These are phyloP conservation scores for Raphanus raphanistrum DNA, from an alignment of 345 rosid species.

Conservation along the genomic window DNA sequence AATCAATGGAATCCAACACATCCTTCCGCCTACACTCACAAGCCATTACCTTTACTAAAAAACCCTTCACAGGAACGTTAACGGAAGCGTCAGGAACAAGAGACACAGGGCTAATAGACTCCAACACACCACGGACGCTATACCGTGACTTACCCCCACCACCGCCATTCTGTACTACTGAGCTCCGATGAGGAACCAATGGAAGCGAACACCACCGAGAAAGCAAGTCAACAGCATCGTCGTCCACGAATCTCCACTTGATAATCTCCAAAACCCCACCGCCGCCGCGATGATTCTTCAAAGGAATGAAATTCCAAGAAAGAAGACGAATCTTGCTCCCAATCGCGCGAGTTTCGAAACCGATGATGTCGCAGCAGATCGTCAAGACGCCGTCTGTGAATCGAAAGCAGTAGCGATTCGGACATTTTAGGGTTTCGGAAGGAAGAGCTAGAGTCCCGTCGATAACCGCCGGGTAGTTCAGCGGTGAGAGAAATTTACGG, in stretches of 20 bases:
- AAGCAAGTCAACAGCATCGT: constrained; percentile 23
- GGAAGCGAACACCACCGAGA: constrained; percentile 42
- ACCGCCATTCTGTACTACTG: constrained; percentile 9
- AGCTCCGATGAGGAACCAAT: constrained; percentile 37
- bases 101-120: constrained; percentile 66
- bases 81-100: constrained; percentile 50
- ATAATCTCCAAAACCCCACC: constrained; percentile 82
- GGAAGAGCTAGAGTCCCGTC: constrained; percentile 67
- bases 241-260: constrained; percentile 49
- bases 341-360: constrained; percentile 41
- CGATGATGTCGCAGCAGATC: constrained; percentile 75
- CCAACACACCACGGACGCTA: constrained; percentile 56
- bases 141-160: constrained; percentile 47
- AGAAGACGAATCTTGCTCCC: constrained; percentile 51
- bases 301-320: constrained; percentile 79
- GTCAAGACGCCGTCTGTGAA: constrained; percentile 59
- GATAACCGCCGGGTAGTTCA: constrained; percentile 49
- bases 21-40: constrained; percentile 56
- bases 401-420: constrained; percentile 58
- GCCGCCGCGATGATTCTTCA: constrained; percentile 43
- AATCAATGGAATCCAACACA: constrained; percentile 6
- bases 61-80: constrained; percentile 52
- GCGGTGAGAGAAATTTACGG: constrained; percentile 45
- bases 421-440: constrained; percentile 49
- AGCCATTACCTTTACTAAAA: constrained; percentile 51